A percentile compares a stretch with the other conserved stretches of the same genome.
phyloP scores from a whole-genome alignment of 495 filamentous ascomycete genomes.

The Lindgomyces ingoldianus region DNA sequence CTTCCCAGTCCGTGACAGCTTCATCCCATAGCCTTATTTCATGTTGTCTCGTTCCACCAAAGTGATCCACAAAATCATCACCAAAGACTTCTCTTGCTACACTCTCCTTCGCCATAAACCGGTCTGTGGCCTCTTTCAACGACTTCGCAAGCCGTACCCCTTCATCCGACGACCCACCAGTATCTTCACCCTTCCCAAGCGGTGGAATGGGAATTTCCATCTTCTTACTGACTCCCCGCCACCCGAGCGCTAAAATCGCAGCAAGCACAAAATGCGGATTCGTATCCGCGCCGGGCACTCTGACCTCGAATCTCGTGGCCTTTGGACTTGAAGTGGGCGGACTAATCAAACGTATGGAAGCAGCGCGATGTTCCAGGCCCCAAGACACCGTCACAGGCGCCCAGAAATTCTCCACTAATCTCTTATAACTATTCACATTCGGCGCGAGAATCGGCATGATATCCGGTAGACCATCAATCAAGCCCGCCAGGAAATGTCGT shows the following conservation, averaged over 20 bases:
- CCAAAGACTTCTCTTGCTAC: conserved; percentile 90
- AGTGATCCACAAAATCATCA: conserved; percentile 94
- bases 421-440: conserved; percentile 95
- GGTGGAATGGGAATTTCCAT: conserved; percentile 80
- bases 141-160: conserved; percentile 76
- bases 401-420: conserved; percentile 98
- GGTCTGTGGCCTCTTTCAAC: conserved; percentile 75
- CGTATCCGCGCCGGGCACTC: conserved; percentile 86
- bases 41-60: conserved; percentile 87
- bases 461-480: conserved; percentile 85
- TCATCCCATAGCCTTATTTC: conserved; percentile 92
- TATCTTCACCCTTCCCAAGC: conserved; percentile 77
- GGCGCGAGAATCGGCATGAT: conserved; percentile 95
- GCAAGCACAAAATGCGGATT: conserved; percentile 89
- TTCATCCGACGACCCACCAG: conserved; percentile 65
- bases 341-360: conserved; percentile 83
- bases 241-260: conserved; percentile 80
- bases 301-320: conserved; percentile 87
- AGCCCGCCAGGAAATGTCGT: conserved; percentile 87
- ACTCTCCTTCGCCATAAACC: conserved; percentile 72
- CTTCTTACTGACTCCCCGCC: conserved; percentile 87
- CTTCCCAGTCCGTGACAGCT: conserved; percentile 86
- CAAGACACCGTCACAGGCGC: conserved; percentile 95
- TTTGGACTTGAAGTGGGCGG: conserved; percentile 80
- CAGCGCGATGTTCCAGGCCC: conserved; percentile 93